Evolutionary conservation across 2,329 filamentous ascomycete species (phyloP).

Genomic region (Pseudopyrenochaeta lycopersici): DNA sequence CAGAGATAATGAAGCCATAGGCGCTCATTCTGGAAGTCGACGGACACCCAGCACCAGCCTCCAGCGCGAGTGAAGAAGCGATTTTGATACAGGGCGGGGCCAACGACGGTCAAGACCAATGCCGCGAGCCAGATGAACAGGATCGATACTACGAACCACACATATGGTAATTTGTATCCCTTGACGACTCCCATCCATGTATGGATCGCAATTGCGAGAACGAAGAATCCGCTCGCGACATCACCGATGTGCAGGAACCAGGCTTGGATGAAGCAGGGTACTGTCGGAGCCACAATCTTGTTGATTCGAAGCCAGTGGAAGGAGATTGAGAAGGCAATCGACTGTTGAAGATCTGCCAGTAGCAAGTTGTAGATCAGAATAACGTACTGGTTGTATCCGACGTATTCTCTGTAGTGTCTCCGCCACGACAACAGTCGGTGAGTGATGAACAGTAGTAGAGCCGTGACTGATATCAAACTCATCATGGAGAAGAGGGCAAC

Average conservation of each 20-base stretch:
- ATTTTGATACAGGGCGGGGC: conserved; percentile 53
- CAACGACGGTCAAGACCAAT: conserved; percentile 57
- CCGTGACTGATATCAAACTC: conserved; percentile 56
- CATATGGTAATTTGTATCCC: conserved; percentile 57
- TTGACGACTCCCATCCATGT: conserved; percentile 61
- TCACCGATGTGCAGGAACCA: conserved; percentile 64
- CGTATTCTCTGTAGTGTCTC: conserved; percentile 57
- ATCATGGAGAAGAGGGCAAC: conserved; percentile 58
- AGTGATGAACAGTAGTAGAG: conserved; percentile 59
- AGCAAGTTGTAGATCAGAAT: conserved; percentile 64
- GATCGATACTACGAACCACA: conserved; percentile 55
- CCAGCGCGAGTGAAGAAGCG: conserved; percentile 59
- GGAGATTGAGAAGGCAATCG: conserved; percentile 60
- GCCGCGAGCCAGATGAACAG: conserved; percentile 58
- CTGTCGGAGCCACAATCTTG: conserved; percentile 55
- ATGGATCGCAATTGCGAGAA: conserved; percentile 64
- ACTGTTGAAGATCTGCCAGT: conserved; percentile 63
- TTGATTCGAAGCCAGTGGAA: conserved; percentile 57
- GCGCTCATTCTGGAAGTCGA: conserved; percentile 54
- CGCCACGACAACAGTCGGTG: conserved; percentile 62
- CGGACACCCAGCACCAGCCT: conserved; percentile 64
- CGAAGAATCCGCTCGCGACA: conserved; percentile 62
- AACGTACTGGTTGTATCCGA: conserved; percentile 65
- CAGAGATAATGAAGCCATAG: conserved; percentile 64
- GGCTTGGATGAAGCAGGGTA: conserved; percentile 60